Evolutionary conservation across 441 rosid species (phyloP), one percentile per base, ranked within the genome.

Genomic region (Populus hybrid): DNA sequence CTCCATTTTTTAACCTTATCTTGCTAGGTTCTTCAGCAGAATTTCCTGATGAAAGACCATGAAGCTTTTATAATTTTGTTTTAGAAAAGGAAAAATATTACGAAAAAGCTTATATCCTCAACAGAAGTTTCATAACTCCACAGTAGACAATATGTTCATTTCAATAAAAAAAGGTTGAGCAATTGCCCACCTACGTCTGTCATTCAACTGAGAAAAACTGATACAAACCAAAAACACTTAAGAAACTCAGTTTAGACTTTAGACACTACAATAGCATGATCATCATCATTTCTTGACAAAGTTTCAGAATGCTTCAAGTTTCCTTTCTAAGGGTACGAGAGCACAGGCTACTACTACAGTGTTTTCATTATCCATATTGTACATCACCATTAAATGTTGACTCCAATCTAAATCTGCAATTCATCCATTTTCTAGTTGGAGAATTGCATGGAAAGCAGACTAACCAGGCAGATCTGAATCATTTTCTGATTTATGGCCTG

Each of bases 11-110:
- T 67, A 75, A 74, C 20, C 82, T 86, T 72, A 73, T 76, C 77
- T 85, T 88, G 87, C 87, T 63, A 75, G 90, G 89, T 78, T 85
- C 94, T 81, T 89, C 95, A 71, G 83, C 68, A 11, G 86, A 71
- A 78, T 86, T 85, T 74, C 89, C 97, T 90, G 88, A 69, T 81
- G 32, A 30, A 30, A 30, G 42, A 59, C 68, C 78, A 80, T 28
- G 53, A 76, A 71, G 46, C 20, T 70, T 70, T 63, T 38, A 77
- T 42, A 72, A 53, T 53, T 53, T 53, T 53, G n/a, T 53, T 53
- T 1, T 6, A 57, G 46, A 73, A 74, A 70, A 21, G 50, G 32
- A 30, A 30, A 30, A 30, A 30, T 30, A 30, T 30, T 3, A 30
- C 3, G 42, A 8, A 75, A 20, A 79, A 59, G 63, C 34, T 69